Evolutionary conservation across 257 asterid species (phyloP).

Genomic region (Mitragyna speciosa): DNA sequence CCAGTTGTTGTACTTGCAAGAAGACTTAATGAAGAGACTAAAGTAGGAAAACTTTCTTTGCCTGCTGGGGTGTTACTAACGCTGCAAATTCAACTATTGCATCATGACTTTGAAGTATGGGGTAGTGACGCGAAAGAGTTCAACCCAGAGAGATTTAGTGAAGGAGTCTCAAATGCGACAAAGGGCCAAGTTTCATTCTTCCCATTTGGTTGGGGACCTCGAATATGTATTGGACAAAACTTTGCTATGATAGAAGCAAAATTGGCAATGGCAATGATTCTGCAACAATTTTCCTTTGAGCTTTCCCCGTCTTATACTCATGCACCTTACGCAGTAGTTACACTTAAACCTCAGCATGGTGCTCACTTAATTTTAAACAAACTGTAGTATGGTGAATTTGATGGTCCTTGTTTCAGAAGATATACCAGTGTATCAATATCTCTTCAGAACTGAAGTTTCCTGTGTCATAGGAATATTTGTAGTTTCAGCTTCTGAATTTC

Average conservation of each 20-base stretch:
- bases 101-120: conserved; percentile 22
- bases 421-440: no score
- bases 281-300: conserved; percentile 22
- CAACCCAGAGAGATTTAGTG: conserved; percentile 27
- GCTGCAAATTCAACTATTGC: conserved; percentile 17
- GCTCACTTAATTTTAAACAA: conserved; percentile 9
- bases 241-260: conserved; percentile 28
- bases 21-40: conserved; percentile 26
- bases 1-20: conserved; percentile 16
- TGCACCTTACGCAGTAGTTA: conserved; percentile 15
- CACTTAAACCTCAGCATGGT: conserved; percentile 31
- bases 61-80: conserved; percentile 34
- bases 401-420: neutral
- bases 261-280: conserved; percentile 22
- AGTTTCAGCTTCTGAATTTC: neutral
- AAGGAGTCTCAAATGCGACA: conserved; percentile 26
- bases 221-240: conserved; percentile 31
- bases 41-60: conserved; percentile 27
- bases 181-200: conserved; percentile 14
- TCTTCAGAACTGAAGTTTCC: neutral
- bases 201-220: conserved; percentile 33
- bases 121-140: conserved; percentile 30
- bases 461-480: neutral
- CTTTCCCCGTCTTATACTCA: conserved; percentile 29
- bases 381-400: neutral